These are phyloP conservation scores for Thalassiosira profunda DNA, from an alignment of 108 stramenopile genomes.

Conservation along the genomic window DNA sequence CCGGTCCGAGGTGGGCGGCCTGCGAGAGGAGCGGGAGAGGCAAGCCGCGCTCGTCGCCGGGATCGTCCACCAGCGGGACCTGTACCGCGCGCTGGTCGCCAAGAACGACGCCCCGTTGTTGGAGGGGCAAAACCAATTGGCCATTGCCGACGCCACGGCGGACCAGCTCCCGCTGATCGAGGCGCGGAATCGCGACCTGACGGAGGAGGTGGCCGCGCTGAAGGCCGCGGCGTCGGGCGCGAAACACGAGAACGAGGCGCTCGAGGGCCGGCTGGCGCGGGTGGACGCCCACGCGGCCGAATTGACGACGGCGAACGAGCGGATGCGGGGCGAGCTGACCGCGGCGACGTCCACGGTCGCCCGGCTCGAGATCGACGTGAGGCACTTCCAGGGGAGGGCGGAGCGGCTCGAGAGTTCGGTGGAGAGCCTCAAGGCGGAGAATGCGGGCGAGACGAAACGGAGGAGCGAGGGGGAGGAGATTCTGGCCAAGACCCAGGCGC, in stretches of 20 bases:
- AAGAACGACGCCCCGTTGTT: constrained; percentile 60
- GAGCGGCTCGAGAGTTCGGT: constrained; percentile 62
- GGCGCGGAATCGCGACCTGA: constrained; percentile 49
- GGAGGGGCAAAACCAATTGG: constrained; percentile 39
- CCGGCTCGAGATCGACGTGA: constrained; percentile 60
- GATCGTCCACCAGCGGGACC: constrained; percentile 89
- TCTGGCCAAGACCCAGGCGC: constrained; percentile 57
- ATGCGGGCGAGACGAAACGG: constrained; percentile 36
- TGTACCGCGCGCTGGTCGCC: constrained; percentile 77
- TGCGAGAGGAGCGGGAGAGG: constrained; percentile 74
- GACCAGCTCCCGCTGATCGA: constrained; percentile 59
- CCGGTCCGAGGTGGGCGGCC: constrained; percentile 52
- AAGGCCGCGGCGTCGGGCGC: constrained; percentile 47
- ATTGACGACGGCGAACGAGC: constrained; percentile 61
- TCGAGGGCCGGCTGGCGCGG: constrained; percentile 65
- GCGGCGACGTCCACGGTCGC: constrained; percentile 65
- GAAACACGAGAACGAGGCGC: constrained; percentile 57
- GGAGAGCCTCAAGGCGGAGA: constrained; percentile 58
- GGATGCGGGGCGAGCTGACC: constrained; percentile 55
- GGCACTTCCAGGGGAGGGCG: constrained; percentile 63
- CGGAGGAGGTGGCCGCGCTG: constrained; percentile 56
- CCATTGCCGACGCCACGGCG: constrained; percentile 44
- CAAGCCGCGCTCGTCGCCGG: constrained; percentile 76
- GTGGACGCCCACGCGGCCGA: constrained; percentile 65
- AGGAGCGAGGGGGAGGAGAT: constrained; percentile 61